phyloP scores from a whole-genome alignment of 176 grass and related monocot species.

The Avena sativa region DNA sequence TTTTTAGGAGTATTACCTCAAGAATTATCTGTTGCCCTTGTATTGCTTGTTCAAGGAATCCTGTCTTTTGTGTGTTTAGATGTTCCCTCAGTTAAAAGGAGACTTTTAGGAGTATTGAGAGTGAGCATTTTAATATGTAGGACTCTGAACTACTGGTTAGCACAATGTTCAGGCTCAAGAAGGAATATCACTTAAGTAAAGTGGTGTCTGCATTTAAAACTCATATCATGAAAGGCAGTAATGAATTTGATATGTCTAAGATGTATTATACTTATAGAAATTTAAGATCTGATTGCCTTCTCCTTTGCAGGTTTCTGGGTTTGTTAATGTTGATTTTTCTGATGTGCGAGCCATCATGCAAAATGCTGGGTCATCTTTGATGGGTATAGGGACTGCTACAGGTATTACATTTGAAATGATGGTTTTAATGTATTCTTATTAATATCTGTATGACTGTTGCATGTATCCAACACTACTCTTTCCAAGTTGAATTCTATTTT shows the following conservation, averaged over 20 bases:
- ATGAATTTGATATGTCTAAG: neutral
- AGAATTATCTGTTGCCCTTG: no score
- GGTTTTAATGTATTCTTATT: neutral
- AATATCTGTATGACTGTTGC: conserved; percentile 3
- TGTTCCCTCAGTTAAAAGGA: no score
- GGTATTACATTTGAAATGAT: conserved; percentile 52
- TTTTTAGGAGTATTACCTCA: no score
- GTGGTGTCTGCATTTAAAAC: neutral
- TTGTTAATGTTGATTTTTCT: conserved; percentile 99
- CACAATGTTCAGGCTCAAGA: no score
- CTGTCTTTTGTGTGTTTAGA: no score
- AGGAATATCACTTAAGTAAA: conserved; percentile 71
- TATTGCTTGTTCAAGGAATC: no score
- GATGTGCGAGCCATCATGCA: conserved; percentile 95
- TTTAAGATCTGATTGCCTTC: neutral
- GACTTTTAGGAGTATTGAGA: no score
- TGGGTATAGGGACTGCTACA: conserved; percentile 98
- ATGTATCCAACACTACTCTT: neutral
- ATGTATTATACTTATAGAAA: neutral
- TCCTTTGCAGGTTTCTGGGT: conserved; percentile 77
- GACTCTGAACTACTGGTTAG: no score
- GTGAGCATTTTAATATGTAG: no score
- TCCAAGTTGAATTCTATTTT: conserved; percentile 30
- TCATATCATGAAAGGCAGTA: neutral
- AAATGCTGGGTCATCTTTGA: conserved; percentile 98